Percentiles rank a stretch among this genome's conserved stretches.
Evolutionary conservation across 805 yeast genomes (phyloP).

Genomic region (Lipomyces japonicus): DNA sequence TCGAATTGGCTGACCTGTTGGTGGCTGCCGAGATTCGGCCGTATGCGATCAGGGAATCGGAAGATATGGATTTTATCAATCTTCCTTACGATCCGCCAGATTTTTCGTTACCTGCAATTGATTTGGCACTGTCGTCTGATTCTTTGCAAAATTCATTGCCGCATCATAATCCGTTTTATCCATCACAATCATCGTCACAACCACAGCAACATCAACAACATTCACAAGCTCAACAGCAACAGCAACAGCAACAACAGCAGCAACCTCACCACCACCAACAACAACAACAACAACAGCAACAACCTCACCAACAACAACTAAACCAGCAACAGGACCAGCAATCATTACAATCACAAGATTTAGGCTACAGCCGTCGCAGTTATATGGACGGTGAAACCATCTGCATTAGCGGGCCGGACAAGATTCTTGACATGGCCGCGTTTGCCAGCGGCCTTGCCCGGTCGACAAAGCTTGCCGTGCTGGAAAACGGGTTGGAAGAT

Average conservation of each 20-base stretch:
- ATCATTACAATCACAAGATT: too few species aligned
- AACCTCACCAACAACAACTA: too few species aligned
- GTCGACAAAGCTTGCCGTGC: conserved; percentile 76
- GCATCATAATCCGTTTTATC: background rate
- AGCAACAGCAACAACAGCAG: too few species aligned
- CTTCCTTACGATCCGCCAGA: conserved; percentile 33
- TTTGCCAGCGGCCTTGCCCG: conserved; percentile 84
- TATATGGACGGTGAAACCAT: conserved; percentile 67
- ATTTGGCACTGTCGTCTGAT: too few species aligned
- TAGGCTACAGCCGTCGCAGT: too few species aligned
- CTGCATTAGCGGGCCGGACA: conserved; percentile 53
- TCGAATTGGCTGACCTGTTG: conserved; percentile 40
- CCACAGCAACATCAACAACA: background rate
- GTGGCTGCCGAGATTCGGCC: conserved; percentile 46
- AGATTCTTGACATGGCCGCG: conserved; percentile 74
- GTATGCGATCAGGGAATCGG: conserved; percentile 59
- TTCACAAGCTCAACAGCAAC: too few species aligned
- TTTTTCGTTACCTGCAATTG: too few species aligned
- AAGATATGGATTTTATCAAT: conserved; percentile 79
- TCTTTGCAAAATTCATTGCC: background rate
- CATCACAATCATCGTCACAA: background rate
- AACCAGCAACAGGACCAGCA: too few species aligned
- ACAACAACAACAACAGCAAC: too few species aligned
- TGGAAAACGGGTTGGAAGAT: conserved; percentile 68
- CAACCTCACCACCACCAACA: too few species aligned